Evolutionary conservation across 371 early-diverging fungal genomes (phyloP).

Genomic region (Lichtheimia ornata): DNA sequence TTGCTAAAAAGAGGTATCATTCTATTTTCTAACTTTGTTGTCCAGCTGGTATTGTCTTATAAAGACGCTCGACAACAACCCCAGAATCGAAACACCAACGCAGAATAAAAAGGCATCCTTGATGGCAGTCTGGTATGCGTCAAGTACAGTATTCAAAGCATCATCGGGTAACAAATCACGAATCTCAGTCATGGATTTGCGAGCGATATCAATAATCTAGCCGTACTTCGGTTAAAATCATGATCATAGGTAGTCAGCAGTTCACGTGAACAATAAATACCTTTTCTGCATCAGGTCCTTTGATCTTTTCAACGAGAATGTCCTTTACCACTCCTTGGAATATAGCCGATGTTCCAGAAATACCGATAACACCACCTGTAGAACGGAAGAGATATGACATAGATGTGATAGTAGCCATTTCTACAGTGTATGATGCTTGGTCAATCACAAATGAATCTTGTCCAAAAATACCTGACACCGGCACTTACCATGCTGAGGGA

Average conservation of each 20-base stretch:
- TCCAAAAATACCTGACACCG: not conserved
- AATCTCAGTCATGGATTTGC: conserved; percentile 46
- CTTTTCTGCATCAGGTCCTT: conserved; percentile 27
- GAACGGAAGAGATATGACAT: conserved; percentile 50
- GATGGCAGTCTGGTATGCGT: conserved; percentile 38
- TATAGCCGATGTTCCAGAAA: conserved; percentile 38
- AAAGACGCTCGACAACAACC: conserved; percentile 46
- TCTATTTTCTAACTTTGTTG: conserved; percentile 33
- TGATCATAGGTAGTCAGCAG: too few relatives aligned
- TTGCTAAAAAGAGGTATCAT: not conserved
- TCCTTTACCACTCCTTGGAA: conserved; percentile 40
- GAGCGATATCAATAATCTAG: conserved; percentile 46
- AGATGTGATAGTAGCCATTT: conserved; percentile 54
- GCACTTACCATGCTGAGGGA: conserved; percentile 34
- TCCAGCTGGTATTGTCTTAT: conserved; percentile 49
- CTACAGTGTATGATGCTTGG: conserved; percentile 11
- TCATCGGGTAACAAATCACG: conserved; percentile 38
- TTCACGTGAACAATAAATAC: conserved; percentile 4
- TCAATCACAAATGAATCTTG: too few relatives aligned
- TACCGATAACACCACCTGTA: conserved; percentile 45
- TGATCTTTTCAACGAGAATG: conserved; percentile 31
- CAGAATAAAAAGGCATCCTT: conserved; percentile 36
- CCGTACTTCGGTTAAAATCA: too few relatives aligned
- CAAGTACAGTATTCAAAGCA: conserved; percentile 35
- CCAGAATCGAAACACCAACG: conserved; percentile 28